Base-by-base conservation (phyloP, 805 yeast genomes). In the Metschnikowia hibisci region DNA sequence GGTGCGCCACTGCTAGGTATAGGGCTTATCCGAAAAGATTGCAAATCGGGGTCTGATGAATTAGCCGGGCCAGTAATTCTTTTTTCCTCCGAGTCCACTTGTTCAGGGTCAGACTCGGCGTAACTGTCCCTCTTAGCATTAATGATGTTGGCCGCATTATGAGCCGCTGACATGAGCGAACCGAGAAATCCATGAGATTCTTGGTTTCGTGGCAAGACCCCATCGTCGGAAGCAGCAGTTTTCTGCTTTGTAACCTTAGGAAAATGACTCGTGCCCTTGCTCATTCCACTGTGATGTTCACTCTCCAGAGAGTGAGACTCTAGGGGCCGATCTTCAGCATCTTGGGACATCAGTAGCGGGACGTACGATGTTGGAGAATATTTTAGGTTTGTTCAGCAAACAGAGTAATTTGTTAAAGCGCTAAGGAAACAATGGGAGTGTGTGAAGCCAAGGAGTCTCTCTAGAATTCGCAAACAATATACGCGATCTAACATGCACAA, bases 111-210 rank as follows among this genome's bases (percentile, higher is more conserved):
- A 1, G 39, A 38, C 14, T 40, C 41, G 4, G 15, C 23, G 7
- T 44, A 41, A 13, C 26, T 29, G n/a, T 36, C 50, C 25, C 45
- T 45, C 34, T 46, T 48, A 15, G 41, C 7, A 27, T 41, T 42
- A 26, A 57, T 55, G 42, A 52, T 53, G 29, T 55, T 57, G 2
- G 74, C 74, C 2, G 77, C 78, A 42, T 62, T 70, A 46, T 73
- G 78, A 4, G 80, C 80, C 10, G 73, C 75, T 13, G 69, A 63
- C 32, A 76, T 45, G 15, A 77, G 53, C 1, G 78, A 57, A 1
- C 76, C 69, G 1, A 77, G 51, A 11, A 77, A 48, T 2, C 80
- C 77, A 36, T 49, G 44, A 16, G 47, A 45, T 30, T 48, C 54
- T 27, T 41, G 32, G 13, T 32, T 26, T 4, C 42, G 35, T n/a